phyloP scores from a whole-genome alignment of 2,329 filamentous ascomycete species.

The Xylaria hypoxylon region DNA sequence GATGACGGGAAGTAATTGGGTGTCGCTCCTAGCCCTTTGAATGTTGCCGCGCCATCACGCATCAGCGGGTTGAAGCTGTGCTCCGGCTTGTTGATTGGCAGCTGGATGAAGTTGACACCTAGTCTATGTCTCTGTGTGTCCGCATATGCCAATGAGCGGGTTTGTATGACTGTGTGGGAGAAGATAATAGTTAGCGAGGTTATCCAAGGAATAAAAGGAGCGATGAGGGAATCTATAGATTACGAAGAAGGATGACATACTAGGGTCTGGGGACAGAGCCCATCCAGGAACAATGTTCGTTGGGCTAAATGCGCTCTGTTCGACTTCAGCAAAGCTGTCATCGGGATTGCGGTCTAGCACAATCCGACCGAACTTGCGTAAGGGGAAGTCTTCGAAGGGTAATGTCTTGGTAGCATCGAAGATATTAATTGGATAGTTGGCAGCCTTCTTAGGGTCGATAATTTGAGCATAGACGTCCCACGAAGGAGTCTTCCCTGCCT shows the following conservation, averaged over 20 bases:
- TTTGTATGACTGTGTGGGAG: constrained; percentile 58
- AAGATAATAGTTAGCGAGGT: not conserved
- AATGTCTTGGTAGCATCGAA: constrained; percentile 69
- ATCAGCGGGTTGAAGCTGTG: constrained; percentile 35
- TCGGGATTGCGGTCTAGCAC: constrained; percentile 61
- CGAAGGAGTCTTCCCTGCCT: constrained; percentile 58
- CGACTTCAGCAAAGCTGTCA: constrained; percentile 57
- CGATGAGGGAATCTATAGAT: not conserved
- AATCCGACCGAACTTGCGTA: constrained; percentile 62
- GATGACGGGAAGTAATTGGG: constrained; percentile 39
- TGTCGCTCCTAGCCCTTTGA: constrained; percentile 27
- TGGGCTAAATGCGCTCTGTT: constrained; percentile 69
- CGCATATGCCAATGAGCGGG: constrained; percentile 66
- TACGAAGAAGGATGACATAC: constrained; percentile 13
- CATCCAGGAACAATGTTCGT: constrained; percentile 67
- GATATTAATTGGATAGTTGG: constrained; percentile 60
- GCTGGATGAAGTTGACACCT: constrained; percentile 64
- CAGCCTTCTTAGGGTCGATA: constrained; percentile 64
- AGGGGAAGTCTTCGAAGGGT: constrained; percentile 62
- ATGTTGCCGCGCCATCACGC: constrained; percentile 33
- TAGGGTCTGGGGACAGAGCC: constrained; percentile 63
- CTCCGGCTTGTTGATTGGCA: constrained; percentile 51
- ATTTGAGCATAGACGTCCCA: constrained; percentile 67
- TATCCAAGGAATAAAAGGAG: not conserved
- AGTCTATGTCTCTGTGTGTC: constrained; percentile 68